Conservation (phyloP, 805 yeast genomes). For the Starmerella geochares region DNA sequence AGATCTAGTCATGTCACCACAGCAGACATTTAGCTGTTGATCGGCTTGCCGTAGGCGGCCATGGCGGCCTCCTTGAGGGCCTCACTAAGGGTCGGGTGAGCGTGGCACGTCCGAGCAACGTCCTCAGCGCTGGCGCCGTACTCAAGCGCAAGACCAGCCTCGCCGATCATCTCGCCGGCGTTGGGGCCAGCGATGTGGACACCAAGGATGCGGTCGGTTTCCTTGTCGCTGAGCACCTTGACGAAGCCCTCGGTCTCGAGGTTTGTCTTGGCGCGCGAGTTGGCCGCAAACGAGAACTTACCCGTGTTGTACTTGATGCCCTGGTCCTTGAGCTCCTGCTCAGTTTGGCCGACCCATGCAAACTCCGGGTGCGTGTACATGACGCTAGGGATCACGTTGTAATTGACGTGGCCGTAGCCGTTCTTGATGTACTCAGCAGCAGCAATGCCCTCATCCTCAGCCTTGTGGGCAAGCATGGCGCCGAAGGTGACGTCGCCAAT, state of each 20-base stretch:
- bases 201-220: constrained; percentile 92
- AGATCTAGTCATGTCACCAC: too few relatives aligned
- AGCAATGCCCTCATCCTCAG: constrained; percentile 99
- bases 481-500: constrained; percentile 98
- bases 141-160: constrained; percentile 93
- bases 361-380: constrained; percentile 99
- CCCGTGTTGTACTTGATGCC: constrained; percentile 89
- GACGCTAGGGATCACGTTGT: constrained; percentile 93
- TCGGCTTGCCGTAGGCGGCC: constrained; percentile 82
- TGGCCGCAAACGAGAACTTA: constrained; percentile 97
- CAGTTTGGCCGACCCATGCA: constrained; percentile 98
- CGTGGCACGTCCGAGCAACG: constrained; percentile 93
- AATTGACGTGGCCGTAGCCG: constrained; percentile 97
- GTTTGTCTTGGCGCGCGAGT: constrained; percentile 98
- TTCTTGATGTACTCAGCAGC: constrained; percentile 88
- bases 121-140: constrained; percentile 99
- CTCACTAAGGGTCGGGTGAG: constrained; percentile 96
- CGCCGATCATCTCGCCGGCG: constrained; percentile 99
- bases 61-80: constrained; percentile 97
- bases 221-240: constrained; percentile 89
- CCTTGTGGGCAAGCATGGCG: constrained; percentile 99
- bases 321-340: constrained; percentile 84
- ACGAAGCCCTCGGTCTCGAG: constrained; percentile 95
- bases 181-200: constrained; percentile 95
- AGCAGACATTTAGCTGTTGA: constrained; percentile 51